Evolutionary conservation across 1,284 basidiomycete species (phyloP).

Genomic region (Boletus austroedulis): DNA sequence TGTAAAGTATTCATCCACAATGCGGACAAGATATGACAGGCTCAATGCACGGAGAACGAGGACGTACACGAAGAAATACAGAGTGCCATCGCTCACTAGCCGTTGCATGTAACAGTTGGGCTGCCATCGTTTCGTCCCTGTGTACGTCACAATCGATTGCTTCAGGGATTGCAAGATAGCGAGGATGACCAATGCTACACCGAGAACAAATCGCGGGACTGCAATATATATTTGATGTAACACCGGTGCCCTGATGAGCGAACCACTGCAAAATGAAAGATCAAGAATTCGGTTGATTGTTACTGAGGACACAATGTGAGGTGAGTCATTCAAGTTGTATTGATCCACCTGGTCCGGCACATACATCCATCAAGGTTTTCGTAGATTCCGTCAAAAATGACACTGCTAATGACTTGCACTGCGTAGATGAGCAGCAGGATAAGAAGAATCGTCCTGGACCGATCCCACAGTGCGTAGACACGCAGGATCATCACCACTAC

Average conservation of each 20-base stretch:
- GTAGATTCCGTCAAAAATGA: background rate
- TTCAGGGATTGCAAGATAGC: background rate
- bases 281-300: background rate
- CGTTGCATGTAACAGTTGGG: background rate
- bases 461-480: conserved; percentile 18
- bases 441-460: conserved; percentile 9
- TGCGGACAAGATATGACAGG: no score
- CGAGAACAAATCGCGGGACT: background rate
- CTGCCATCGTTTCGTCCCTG: background rate
- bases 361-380: background rate
- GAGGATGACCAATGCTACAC: background rate
- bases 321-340: background rate
- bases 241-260: background rate
- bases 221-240: background rate
- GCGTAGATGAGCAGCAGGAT: background rate
- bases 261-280: background rate
- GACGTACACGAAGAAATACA: conserved; percentile 2
- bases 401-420: background rate
- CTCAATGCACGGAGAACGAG: background rate
- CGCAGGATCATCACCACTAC: conserved; percentile 20
- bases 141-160: background rate
- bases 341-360: background rate
- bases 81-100: background rate
- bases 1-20: no score
- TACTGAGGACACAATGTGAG: background rate